A percentile compares a stretch with the other conserved stretches of the same genome.
Evolutionary conservation across 805 yeast genomes (phyloP).

Genomic region (Wickerhamiella qilinensis): DNA sequence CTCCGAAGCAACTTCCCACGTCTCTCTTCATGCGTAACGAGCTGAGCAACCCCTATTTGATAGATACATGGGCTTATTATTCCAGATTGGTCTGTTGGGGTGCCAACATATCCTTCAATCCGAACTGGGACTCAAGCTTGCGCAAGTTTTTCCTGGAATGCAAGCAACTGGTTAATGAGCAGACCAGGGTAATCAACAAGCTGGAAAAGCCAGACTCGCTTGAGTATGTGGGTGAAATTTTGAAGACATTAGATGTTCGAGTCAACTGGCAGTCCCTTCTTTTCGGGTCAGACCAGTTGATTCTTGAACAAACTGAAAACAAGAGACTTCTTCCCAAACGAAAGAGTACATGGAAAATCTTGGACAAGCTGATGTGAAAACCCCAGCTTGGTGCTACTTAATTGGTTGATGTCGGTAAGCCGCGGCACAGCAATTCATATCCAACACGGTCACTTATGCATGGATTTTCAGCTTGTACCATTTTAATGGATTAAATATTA

Average conservation of each 20-base stretch:
- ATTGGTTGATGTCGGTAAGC: too few relatives aligned
- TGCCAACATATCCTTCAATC: neutral
- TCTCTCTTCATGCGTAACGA: conserved; percentile 16
- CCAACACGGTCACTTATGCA: neutral
- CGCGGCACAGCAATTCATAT: too few relatives aligned
- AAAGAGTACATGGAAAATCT: neutral
- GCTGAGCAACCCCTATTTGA: conserved; percentile 22
- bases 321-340: neutral
- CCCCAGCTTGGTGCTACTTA: conserved; percentile 1
- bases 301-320: conserved; percentile 4
- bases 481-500: neutral
- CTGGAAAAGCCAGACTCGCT: conserved; percentile 18
- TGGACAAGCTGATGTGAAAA: neutral
- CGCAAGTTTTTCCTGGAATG: conserved; percentile 7
- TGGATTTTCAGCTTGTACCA: neutral
- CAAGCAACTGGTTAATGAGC: conserved; percentile 5
- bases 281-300: conserved; percentile 8
- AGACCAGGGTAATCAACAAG: conserved; percentile 1
- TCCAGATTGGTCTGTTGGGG: conserved; percentile 16
- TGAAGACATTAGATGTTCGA: conserved; percentile 1
- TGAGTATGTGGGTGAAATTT: conserved; percentile 6
- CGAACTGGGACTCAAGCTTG: conserved; percentile 7
- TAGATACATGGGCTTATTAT: conserved; percentile 20
- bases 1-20: conserved; percentile 13
- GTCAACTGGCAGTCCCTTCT: conserved; percentile 10